Evolutionary conservation across 495 filamentous ascomycete genomes (phyloP).

Genomic region (Pseudevernia furfuracea): DNA sequence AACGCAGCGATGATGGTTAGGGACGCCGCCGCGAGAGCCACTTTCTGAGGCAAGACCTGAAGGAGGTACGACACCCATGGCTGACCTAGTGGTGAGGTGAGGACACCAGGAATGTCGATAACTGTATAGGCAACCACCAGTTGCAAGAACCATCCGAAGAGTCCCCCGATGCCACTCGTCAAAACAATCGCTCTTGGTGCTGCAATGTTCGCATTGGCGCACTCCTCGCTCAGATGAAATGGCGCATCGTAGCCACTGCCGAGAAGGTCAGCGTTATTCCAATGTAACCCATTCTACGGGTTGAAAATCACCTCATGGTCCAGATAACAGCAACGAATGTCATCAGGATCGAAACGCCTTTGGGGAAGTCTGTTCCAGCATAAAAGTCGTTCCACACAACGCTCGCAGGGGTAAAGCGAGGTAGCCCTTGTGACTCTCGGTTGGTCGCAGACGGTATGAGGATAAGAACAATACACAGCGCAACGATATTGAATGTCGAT

Average conservation of each 20-base stretch:
- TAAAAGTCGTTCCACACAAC: slow-evolving; percentile 67
- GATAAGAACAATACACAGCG: slow-evolving; percentile 59
- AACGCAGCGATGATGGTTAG: slow-evolving; percentile 71
- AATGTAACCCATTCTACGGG: not conserved
- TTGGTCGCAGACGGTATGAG: slow-evolving; percentile 58
- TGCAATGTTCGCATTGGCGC: slow-evolving; percentile 67
- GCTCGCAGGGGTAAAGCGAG: slow-evolving; percentile 55
- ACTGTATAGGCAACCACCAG: slow-evolving; percentile 77
- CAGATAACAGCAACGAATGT: slow-evolving; percentile 61
- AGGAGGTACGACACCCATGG: slow-evolving; percentile 70
- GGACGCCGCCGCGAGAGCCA: slow-evolving; percentile 56
- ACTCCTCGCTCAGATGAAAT: slow-evolving; percentile 72
- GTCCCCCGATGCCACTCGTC: slow-evolving; percentile 58
- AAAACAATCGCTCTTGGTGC: slow-evolving; percentile 71
- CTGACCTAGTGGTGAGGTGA: slow-evolving; percentile 60
- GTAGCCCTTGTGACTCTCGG: slow-evolving; percentile 38
- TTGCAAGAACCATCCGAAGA: slow-evolving; percentile 69
- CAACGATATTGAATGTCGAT: slow-evolving; percentile 67
- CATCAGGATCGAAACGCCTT: slow-evolving; percentile 67
- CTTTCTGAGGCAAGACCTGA: slow-evolving; percentile 59
- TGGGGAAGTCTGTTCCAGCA: slow-evolving; percentile 61
- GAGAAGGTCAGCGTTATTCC: not conserved
- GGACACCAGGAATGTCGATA: slow-evolving; percentile 52
- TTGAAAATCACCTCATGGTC: slow-evolving; percentile 35
- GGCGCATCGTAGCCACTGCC: slow-evolving; percentile 58